phyloP scores from a whole-genome alignment of 768 basidiomycete genomes.

The Mycena rebaudengoi region DNA sequence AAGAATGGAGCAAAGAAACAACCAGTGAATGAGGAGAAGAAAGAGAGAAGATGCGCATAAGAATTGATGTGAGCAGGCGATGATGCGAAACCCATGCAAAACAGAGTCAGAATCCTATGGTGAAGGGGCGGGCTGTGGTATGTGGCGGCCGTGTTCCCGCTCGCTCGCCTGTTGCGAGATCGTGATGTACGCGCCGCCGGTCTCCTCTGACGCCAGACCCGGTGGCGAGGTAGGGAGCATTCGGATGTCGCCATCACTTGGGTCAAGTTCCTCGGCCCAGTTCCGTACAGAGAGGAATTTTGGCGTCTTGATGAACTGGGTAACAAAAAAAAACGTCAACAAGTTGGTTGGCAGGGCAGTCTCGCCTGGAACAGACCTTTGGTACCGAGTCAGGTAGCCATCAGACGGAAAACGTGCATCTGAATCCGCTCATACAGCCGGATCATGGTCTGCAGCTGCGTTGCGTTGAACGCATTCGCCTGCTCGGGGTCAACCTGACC shows the following conservation, averaged over 20 bases:
- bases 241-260: constrained; percentile 66
- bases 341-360: too few relatives aligned
- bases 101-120: constrained; percentile 33
- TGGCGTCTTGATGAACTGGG: constrained; percentile 91
- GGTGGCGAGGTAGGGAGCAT: constrained; percentile 71
- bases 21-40: constrained; percentile 15
- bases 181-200: constrained; percentile 87
- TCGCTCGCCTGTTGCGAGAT: constrained; percentile 84
- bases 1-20: constrained; percentile 16
- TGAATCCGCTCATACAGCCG: constrained; percentile 95
- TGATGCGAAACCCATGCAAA: constrained; percentile 34
- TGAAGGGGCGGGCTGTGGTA: constrained; percentile 32
- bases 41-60: constrained; percentile 34
- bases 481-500: constrained; percentile 86
- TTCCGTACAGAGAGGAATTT: constrained; percentile 82
- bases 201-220: constrained; percentile 77
- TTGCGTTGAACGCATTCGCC: constrained; percentile 88
- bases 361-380: constrained; percentile 62
- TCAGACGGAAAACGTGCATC: constrained; percentile 93
- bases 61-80: constrained; percentile 31
- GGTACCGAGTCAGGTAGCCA: constrained; percentile 99
- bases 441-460: constrained; percentile 94
- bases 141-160: constrained; percentile 60
- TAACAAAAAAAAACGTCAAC: too few relatives aligned
- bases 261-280: constrained; percentile 81